Evolutionary conservation across 768 basidiomycete species (phyloP).

Genomic region (Lanmaoa pseudosensibilis): DNA sequence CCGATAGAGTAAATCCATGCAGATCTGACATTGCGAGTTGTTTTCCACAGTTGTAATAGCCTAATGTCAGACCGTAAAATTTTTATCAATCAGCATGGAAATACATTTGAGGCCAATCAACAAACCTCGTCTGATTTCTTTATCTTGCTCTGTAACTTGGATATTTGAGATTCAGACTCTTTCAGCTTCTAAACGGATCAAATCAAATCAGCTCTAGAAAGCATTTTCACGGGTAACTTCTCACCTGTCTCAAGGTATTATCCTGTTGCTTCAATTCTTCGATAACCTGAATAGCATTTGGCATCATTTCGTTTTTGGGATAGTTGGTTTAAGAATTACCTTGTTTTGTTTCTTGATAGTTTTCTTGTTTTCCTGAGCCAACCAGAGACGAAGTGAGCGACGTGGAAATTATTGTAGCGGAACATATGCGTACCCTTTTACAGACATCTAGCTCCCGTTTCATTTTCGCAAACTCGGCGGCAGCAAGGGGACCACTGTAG

Average conservation of each 20-base stretch:
- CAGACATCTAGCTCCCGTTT: conserved; percentile 57
- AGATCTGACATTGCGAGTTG: conserved; percentile 72
- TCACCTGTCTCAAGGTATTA: conserved; percentile 38
- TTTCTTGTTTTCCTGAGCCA: conserved; percentile 49
- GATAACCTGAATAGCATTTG: conserved; percentile 42
- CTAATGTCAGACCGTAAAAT: conserved; percentile 31
- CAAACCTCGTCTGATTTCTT: conserved; percentile 60
- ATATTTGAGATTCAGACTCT: conserved; percentile 46
- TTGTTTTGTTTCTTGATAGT: conserved; percentile 54
- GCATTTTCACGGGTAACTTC: background rate
- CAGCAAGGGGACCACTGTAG: conserved; percentile 38
- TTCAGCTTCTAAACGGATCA: conserved; percentile 38
- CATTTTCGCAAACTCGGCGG: conserved; percentile 53
- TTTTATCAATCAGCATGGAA: background rate
- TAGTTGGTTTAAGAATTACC: conserved; percentile 34
- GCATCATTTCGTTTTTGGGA: background rate
- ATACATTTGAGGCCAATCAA: background rate
- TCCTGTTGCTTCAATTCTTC: conserved; percentile 53
- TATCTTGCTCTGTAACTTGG: conserved; percentile 45
- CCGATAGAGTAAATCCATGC: conserved; percentile 64
- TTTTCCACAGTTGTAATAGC: conserved; percentile 55
- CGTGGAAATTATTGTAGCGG: background rate
- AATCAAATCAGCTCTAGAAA: background rate
- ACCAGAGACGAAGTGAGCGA: conserved; percentile 22
- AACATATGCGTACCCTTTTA: conserved; percentile 40